Percentiles rank a stretch among this genome's conserved stretches.
phyloP scores from a whole-genome alignment of 768 basidiomycete species.

The Lactarius akahatsu region DNA sequence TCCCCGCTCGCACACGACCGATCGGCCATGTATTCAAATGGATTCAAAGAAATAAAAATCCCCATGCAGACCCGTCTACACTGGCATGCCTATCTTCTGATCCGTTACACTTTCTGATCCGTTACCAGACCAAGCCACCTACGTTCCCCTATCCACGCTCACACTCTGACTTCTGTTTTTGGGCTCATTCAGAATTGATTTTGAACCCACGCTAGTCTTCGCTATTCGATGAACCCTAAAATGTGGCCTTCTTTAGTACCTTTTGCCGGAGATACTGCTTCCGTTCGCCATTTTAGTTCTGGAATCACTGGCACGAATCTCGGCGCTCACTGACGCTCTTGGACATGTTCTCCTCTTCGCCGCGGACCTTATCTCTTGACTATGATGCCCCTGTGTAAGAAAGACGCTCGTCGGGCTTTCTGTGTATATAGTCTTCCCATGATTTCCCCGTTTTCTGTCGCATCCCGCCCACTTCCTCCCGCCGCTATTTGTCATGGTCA shows the following conservation, averaged over 20 bases:
- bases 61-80: background rate
- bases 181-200: no score
- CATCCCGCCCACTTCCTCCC: background rate
- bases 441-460: background rate
- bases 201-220: background rate
- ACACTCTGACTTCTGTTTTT: background rate
- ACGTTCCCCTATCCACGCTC: background rate
- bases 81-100: background rate
- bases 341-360: background rate
- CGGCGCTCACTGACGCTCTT: background rate
- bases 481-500: slow-evolving; percentile 8
- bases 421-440: slow-evolving; percentile 7
- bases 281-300: background rate
- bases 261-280: background rate
- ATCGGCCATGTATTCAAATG: no score
- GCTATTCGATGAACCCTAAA: background rate
- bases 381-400: background rate
- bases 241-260: background rate
- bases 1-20: no score
- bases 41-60: no score
- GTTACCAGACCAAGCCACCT: background rate
- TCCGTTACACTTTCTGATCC: no score
- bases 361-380: background rate
- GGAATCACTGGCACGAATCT: background rate
- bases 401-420: slow-evolving; percentile 1